Conservation (phyloP, 2,329 filamentous ascomycete genomes). For the Coniella vitis region DNA sequence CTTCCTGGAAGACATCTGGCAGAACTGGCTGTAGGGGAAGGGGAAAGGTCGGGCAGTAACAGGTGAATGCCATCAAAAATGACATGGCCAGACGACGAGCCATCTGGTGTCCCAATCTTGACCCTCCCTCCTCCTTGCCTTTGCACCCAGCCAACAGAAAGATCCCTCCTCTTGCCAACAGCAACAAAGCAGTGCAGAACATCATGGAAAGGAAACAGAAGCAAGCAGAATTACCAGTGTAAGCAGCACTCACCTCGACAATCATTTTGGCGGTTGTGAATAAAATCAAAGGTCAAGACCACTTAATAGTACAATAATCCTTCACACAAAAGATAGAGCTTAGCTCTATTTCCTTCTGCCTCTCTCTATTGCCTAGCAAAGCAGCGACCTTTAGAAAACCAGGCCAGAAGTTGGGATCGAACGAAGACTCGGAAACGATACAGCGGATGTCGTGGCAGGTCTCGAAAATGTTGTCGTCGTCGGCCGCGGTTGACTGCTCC, state of each 20-base stretch:
- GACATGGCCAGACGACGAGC: too few relatives aligned
- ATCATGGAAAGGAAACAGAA: neutral
- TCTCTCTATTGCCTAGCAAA: conserved; percentile 4
- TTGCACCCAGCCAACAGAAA: neutral
- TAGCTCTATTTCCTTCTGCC: neutral
- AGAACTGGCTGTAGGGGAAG: neutral
- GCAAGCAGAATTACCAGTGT: neutral
- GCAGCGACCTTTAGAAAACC: neutral
- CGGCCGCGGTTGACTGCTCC: too few relatives aligned
- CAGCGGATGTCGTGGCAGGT: too few relatives aligned
- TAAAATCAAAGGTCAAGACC: neutral
- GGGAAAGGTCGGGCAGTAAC: neutral
- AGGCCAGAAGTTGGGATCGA: too few relatives aligned
- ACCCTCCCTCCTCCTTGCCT: neutral
- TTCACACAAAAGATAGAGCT: neutral
- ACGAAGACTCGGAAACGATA: too few relatives aligned
- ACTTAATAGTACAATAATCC: neutral
- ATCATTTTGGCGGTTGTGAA: conserved; percentile 25
- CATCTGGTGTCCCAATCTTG: neutral
- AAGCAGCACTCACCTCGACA: conserved; percentile 24
- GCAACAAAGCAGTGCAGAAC: neutral
- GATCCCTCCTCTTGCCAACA: neutral
- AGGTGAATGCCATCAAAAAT: neutral
- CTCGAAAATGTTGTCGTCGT: too few relatives aligned
- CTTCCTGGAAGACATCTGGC: neutral